These are phyloP conservation scores for Penicillium samsonianum DNA, from an alignment of 495 filamentous ascomycete genomes.

Conservation along the genomic window DNA sequence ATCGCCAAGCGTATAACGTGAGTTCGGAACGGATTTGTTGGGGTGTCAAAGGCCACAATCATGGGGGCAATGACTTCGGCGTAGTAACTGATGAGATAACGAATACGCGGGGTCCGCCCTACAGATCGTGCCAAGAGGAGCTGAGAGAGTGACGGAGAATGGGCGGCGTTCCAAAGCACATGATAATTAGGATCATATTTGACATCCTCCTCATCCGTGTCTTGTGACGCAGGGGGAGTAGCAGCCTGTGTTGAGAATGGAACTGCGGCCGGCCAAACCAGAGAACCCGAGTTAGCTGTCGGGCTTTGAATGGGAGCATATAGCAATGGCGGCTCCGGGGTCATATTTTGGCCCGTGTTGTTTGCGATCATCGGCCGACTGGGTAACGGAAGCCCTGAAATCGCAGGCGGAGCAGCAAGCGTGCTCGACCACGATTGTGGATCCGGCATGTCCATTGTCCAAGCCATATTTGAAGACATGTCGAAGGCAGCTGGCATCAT, in stretches of 20 bases:
- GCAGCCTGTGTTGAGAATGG: slow-evolving; percentile 12
- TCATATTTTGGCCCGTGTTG: slow-evolving; percentile 19
- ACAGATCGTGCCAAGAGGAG: slow-evolving; percentile 49
- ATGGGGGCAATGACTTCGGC: slow-evolving; percentile 88
- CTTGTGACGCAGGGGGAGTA: slow-evolving; percentile 19
- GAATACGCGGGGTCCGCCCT: slow-evolving; percentile 57
- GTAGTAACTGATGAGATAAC: slow-evolving; percentile 63
- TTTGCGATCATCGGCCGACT: slow-evolving; percentile 20
- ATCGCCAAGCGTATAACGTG: slow-evolving; percentile 79
- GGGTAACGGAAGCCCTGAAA: slow-evolving; percentile 29
- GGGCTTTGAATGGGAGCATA: slow-evolving; percentile 25
- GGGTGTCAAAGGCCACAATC: slow-evolving; percentile 87
- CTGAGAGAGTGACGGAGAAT: slow-evolving; percentile 45
- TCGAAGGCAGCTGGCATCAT: slow-evolving; percentile 19
- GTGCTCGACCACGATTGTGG: slow-evolving; percentile 29
- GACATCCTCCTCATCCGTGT: slow-evolving; percentile 30
- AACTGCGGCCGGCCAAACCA: slow-evolving; percentile 20
- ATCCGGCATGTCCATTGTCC: slow-evolving; percentile 35
- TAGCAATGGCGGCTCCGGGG: slow-evolving; percentile 19
- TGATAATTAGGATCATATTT: slow-evolving; percentile 15
- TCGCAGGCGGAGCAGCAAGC: slow-evolving; percentile 22
- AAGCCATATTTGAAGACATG: slow-evolving; percentile 20
- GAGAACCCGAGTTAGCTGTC: slow-evolving; percentile 15
- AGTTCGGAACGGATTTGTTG: slow-evolving; percentile 79
- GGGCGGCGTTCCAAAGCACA: slow-evolving; percentile 28